phyloP scores from a whole-genome alignment of 2,329 filamentous ascomycete genomes.

The Beauveria bassiana region DNA sequence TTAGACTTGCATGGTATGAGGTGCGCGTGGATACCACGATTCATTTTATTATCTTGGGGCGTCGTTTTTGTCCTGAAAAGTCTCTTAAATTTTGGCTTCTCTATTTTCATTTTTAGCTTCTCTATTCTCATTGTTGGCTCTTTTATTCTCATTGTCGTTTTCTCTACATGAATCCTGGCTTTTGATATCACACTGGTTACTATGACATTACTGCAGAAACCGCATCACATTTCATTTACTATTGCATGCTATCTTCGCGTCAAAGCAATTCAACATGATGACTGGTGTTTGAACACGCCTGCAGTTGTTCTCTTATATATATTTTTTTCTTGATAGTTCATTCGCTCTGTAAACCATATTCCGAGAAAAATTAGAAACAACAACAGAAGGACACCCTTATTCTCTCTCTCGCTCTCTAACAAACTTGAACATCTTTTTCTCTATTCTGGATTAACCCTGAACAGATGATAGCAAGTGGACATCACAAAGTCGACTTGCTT shows the following conservation, averaged over 20 bases:
- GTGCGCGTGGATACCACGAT: background rate
- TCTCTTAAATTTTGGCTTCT: background rate
- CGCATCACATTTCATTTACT: background rate
- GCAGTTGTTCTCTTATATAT: background rate
- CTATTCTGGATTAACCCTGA: background rate
- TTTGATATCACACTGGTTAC: conserved; percentile 1
- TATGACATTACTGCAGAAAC: background rate
- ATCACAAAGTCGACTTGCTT: background rate
- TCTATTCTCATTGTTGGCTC: background rate
- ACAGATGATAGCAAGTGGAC: background rate
- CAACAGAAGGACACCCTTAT: background rate
- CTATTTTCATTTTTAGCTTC: background rate
- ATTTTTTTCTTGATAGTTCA: conserved; percentile 3
- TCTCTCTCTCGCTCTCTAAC: too few species aligned
- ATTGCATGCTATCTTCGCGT: background rate
- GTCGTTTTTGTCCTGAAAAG: background rate
- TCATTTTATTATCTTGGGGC: background rate
- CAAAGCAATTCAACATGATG: too few species aligned
- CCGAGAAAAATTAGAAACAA: background rate
- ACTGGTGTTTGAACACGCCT: too few species aligned
- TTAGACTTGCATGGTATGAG: conserved; percentile 29
- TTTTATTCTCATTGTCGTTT: background rate
- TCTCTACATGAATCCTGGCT: background rate
- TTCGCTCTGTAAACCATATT: background rate
- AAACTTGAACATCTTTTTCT: background rate